These are phyloP conservation scores for Ogataea methanolica DNA, from an alignment of 805 yeast species.

Conservation along the genomic window DNA sequence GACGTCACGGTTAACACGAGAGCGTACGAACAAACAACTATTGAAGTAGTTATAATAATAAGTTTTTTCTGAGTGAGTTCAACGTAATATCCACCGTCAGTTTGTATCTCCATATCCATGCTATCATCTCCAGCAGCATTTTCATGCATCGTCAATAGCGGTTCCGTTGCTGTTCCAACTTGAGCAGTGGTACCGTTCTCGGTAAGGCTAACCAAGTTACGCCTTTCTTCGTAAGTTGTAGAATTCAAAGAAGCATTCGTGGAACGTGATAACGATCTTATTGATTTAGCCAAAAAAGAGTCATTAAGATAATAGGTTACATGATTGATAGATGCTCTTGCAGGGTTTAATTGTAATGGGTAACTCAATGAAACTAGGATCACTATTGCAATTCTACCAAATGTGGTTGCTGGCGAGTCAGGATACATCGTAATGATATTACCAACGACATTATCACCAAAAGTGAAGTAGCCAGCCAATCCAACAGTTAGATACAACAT, in stretches of 20 bases:
- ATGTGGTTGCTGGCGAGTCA: constrained; percentile 54
- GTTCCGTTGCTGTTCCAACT: background rate
- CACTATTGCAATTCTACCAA: constrained; percentile 79
- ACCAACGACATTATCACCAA: constrained; percentile 75
- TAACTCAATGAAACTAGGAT: constrained; percentile 77
- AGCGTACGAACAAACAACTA: constrained; percentile 51
- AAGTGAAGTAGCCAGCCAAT: constrained; percentile 76
- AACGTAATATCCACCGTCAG: constrained; percentile 12
- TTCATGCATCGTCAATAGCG: constrained; percentile 1
- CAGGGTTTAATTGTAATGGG: constrained; percentile 89
- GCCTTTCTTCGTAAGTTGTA: constrained; percentile 10
- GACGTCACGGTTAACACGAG: constrained; percentile 67
- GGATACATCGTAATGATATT: constrained; percentile 80
- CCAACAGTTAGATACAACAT: constrained; percentile 69
- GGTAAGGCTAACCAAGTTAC: constrained; percentile 7
- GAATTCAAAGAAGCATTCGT: constrained; percentile 12
- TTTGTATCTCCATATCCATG: constrained; percentile 15
- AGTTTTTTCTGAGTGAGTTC: constrained; percentile 28
- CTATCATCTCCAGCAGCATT: constrained; percentile 14
- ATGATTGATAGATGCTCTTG: constrained; percentile 76
- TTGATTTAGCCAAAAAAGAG: constrained; percentile 18
- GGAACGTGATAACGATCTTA: constrained; percentile 18
- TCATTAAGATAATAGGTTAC: constrained; percentile 48
- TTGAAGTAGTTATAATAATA: constrained; percentile 34
- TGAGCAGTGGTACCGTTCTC: constrained; percentile 5